Evolutionary conservation across 1,139 yeast species (phyloP).

Genomic region (Protomyces arabidopsidicola): DNA sequence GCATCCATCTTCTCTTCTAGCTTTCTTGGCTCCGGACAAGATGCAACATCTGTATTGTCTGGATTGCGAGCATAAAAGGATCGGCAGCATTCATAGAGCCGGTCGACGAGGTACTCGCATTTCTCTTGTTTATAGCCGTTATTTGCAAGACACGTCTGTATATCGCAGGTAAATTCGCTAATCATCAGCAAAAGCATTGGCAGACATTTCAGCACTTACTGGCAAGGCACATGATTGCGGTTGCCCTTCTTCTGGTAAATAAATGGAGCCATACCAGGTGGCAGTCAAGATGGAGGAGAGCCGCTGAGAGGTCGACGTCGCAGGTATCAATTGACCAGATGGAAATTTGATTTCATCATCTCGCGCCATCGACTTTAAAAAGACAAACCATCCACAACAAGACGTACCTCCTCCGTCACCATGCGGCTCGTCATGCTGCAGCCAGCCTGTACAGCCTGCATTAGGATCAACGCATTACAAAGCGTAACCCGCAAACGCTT

Average conservation of each 20-base stretch:
- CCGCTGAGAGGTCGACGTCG: too few relatives aligned
- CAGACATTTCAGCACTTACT: neutral
- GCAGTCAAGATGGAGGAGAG: too few relatives aligned
- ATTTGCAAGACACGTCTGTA: slow-evolving; percentile 14
- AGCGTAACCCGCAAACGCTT: too few relatives aligned
- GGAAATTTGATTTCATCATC: too few relatives aligned
- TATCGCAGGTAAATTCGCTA: slow-evolving; percentile 6
- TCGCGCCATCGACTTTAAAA: too few relatives aligned
- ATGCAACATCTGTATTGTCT: slow-evolving; percentile 1
- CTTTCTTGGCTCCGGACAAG: slow-evolving; percentile 15
- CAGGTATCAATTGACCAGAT: too few relatives aligned
- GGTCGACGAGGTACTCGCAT: slow-evolving; percentile 20
- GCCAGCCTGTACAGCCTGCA: too few relatives aligned
- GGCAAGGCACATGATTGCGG: neutral
- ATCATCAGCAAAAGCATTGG: neutral
- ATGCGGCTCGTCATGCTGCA: too few relatives aligned
- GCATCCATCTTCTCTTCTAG: slow-evolving; percentile 12
- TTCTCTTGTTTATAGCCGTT: slow-evolving; percentile 24
- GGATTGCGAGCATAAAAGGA: slow-evolving; percentile 18
- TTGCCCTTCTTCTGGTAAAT: neutral
- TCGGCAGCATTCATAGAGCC: slow-evolving; percentile 21
- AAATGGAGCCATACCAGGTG: neutral
- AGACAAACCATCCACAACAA: too few relatives aligned
- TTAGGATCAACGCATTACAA: too few relatives aligned
- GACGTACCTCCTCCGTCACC: too few relatives aligned